phyloP scores from a whole-genome alignment of 805 yeast genomes.

The Lipomyces spencermartinsiae region DNA sequence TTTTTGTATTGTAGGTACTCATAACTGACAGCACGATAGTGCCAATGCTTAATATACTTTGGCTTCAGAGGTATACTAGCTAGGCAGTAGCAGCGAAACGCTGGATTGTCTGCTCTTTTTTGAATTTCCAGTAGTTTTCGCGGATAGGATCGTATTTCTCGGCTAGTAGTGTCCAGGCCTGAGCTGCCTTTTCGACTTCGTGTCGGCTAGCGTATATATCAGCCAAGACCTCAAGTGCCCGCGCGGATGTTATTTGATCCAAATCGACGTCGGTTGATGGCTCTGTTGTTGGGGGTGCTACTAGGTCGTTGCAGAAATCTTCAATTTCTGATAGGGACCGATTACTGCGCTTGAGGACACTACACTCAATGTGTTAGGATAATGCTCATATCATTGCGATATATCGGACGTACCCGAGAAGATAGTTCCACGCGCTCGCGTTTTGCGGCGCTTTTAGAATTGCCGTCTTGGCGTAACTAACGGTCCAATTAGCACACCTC shows the following conservation, averaged over 20 bases:
- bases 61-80: neutral
- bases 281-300: constrained; percentile 43
- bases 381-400: neutral
- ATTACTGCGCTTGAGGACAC: constrained; percentile 5
- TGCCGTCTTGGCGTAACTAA: constrained; percentile 48
- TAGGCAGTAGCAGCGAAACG: neutral
- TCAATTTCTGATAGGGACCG: constrained; percentile 51
- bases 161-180: constrained; percentile 60
- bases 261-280: constrained; percentile 36
- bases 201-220: constrained; percentile 52
- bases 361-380: neutral
- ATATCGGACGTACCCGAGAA: constrained; percentile 53
- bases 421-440: constrained; percentile 84
- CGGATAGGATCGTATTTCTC: constrained; percentile 67
- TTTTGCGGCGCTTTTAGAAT: constrained; percentile 77
- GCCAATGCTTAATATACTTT: neutral
- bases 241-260: constrained; percentile 52
- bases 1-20: constrained; percentile 3
- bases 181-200: constrained; percentile 48
- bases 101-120: constrained; percentile 2
- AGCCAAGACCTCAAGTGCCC: constrained; percentile 69
- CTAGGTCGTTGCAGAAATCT: constrained; percentile 54
- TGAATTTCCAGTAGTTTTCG: constrained; percentile 61
- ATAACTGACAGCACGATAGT: neutral
- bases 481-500: neutral